A percentile compares a stretch with the other conserved stretches of the same genome.
phyloP scores from a whole-genome alignment of 352 stramenopile species.

The Phytopythium litorale region DNA sequence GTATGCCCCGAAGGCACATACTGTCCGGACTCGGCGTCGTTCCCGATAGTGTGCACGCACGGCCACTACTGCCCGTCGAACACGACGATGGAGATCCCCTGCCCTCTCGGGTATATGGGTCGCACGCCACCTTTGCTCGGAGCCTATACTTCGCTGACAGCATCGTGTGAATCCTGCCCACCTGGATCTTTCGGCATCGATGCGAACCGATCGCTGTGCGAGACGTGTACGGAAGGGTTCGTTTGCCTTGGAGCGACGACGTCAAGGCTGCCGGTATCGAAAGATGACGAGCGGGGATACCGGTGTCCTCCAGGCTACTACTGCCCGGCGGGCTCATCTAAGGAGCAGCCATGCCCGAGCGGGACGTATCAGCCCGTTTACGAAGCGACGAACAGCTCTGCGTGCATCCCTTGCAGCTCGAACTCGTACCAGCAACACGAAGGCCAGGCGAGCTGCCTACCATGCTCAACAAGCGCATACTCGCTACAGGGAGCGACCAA shows the following conservation, averaged over 20 bases:
- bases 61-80: constrained; percentile 74
- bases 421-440: constrained; percentile 77
- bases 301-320: constrained; percentile 75
- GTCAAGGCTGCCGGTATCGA: constrained; percentile 46
- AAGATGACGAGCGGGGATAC: constrained; percentile 75
- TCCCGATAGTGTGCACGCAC: constrained; percentile 33
- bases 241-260: constrained; percentile 79
- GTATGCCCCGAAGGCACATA: constrained; percentile 73
- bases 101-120: constrained; percentile 72
- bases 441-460: constrained; percentile 72
- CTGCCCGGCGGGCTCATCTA: constrained; percentile 56
- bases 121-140: constrained; percentile 46
- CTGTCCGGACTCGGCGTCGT: constrained; percentile 40
- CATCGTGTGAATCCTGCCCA: constrained; percentile 74
- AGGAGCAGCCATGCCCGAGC: constrained; percentile 61
- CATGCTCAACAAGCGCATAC: constrained; percentile 84
- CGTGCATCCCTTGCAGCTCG: constrained; percentile 59
- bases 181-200: constrained; percentile 79
- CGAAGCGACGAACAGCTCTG: constrained; percentile 34
- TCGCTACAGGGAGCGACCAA: constrained; percentile 42
- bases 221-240: constrained; percentile 70
- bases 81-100: constrained; percentile 54
- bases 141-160: constrained; percentile 37
- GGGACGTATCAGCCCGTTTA: constrained; percentile 71
- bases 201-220: constrained; percentile 67